Evolutionary conservation across 176 grass and related monocot species (phyloP).

Genomic region (Musa beccarii): DNA sequence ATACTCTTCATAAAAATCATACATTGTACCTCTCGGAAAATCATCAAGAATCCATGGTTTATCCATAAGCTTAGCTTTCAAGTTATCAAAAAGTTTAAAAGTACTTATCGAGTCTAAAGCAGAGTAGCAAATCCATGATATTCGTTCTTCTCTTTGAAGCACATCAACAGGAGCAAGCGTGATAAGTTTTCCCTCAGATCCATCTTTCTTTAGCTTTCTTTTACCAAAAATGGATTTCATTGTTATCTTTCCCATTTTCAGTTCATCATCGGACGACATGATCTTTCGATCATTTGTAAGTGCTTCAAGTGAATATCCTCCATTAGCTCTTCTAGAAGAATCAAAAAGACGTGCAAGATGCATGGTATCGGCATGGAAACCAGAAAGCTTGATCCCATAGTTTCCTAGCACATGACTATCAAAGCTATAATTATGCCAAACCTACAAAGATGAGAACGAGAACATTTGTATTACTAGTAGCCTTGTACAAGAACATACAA

Average conservation of each 20-base stretch:
- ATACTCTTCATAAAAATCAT: slow-evolving; percentile 83
- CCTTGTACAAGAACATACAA: not conserved
- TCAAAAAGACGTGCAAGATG: slow-evolving; percentile 92
- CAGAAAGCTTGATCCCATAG: slow-evolving; percentile 77
- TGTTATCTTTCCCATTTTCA: slow-evolving; percentile 62
- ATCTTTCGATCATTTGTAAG: slow-evolving; percentile 69
- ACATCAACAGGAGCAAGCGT: slow-evolving; percentile 49
- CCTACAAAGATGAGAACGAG: slow-evolving; percentile 43
- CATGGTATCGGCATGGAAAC: slow-evolving; percentile 98
- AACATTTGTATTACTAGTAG: not conserved
- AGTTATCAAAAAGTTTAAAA: slow-evolving; percentile 67
- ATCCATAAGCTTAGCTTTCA: slow-evolving; percentile 56
- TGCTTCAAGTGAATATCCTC: slow-evolving; percentile 97
- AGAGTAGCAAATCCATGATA: slow-evolving; percentile 73
- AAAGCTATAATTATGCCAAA: slow-evolving; percentile 99
- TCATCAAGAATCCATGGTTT: slow-evolving; percentile 52
- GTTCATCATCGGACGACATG: slow-evolving; percentile 53
- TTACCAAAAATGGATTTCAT: slow-evolving; percentile 96
- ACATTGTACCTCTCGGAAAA: slow-evolving; percentile 51
- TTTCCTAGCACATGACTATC: slow-evolving; percentile 89
- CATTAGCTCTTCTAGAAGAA: slow-evolving; percentile 63
- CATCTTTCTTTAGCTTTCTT: slow-evolving; percentile 90
- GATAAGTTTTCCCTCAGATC: slow-evolving; percentile 53
- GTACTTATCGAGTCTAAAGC: slow-evolving; percentile 87
- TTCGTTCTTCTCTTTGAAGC: slow-evolving; percentile 81